Base-by-base conservation (phyloP, 2,329 filamentous ascomycete genomes). In the Neopestalotiopsis sp. region DNA sequence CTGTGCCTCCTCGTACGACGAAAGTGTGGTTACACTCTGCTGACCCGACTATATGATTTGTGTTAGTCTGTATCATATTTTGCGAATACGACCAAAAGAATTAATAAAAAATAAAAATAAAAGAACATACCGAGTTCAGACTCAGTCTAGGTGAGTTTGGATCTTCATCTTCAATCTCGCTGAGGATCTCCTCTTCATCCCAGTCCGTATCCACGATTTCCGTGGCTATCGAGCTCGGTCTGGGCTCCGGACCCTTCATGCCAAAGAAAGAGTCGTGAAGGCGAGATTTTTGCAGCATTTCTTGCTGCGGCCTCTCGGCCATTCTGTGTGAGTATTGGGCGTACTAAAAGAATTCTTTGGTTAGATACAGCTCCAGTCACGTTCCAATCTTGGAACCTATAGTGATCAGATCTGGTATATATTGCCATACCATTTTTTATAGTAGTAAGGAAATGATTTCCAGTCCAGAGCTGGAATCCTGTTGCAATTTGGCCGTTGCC, bases 21-120 rank as follows among this genome's bases (percentile, higher is more conserved):
- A 97, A 49, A 96, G 85, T 2, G 95, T 97, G 3, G 94, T 95
- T 77, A 95, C 90, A 83, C 94, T 97, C 69, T 89, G 89, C 75
- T 92, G 88, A 74, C 86, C 88, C 71, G 88, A 86, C 92, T 94
- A 76, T 74, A 20, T 14, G 10, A 38, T 13, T 20, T 32, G 65
- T 60, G 58, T 58, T 34, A 68, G 45, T 69, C 69, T 64, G 12
- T 60, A 28, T 20, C 20, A 34, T 3, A 6, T 12, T 38, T n/a
- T 28, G 6, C 10, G 20, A 20, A 34, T 20, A 24, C 20, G 7
- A 9, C 17, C 4, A 17, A 17, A 9, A 32, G 6, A 28, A 28
- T n/a, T 2, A 2, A 24, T 2, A 24, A 24, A 2, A 24, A 24
- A 24, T 2, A 24, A 24, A 20, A 38, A 28, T 38, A 30, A 34